These are phyloP conservation scores for Albatrellus ellisii DNA, from an alignment of 768 basidiomycete genomes.

Conservation along the genomic window DNA sequence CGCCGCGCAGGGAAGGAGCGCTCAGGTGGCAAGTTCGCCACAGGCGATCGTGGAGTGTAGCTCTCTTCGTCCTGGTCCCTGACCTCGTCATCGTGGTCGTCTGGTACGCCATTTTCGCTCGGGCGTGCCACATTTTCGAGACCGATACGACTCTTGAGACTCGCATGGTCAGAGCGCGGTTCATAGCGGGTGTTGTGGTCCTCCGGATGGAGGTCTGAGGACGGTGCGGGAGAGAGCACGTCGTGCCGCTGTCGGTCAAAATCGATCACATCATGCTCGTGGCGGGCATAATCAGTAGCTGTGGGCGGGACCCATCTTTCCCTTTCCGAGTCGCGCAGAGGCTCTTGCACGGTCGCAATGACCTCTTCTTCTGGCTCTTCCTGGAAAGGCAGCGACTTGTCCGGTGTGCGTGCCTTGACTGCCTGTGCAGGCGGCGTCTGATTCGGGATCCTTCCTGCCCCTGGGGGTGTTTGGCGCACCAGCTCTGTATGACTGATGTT, in stretches of 20 bases:
- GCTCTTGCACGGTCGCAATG: not conserved
- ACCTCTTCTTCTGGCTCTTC: slow-evolving; percentile 13
- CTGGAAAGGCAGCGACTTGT: slow-evolving; percentile 14
- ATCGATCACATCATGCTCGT: slow-evolving; percentile 9
- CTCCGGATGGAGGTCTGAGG: slow-evolving; percentile 14
- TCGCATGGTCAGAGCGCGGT: slow-evolving; percentile 6
- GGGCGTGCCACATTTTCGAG: slow-evolving; percentile 2
- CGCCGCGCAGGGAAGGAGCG: slow-evolving; percentile 1
- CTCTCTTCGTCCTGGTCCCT: slow-evolving; percentile 14
- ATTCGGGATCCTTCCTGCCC: slow-evolving; percentile 1
- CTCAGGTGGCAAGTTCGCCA: slow-evolving; percentile 7
- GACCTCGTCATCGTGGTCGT: slow-evolving; percentile 5
- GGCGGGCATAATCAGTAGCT: slow-evolving; percentile 6
- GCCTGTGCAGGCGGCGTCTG: slow-evolving; percentile 10
- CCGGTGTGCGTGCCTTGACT: slow-evolving; percentile 12
- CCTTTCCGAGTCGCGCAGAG: slow-evolving; percentile 6
- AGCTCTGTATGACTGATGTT: not conserved
- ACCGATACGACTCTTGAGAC: not conserved
- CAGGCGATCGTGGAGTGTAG: slow-evolving; percentile 13
- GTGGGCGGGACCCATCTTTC: slow-evolving; percentile 8
- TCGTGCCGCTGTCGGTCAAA: slow-evolving; percentile 4
- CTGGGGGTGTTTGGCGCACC: slow-evolving; percentile 8
- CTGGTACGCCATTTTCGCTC: slow-evolving; percentile 2
- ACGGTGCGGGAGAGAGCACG: slow-evolving; percentile 11
- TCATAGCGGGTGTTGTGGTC: slow-evolving; percentile 10